These are phyloP conservation scores for Trichophyton benhamiae DNA, from an alignment of 2,329 filamentous ascomycete species.

Conservation along the genomic window DNA sequence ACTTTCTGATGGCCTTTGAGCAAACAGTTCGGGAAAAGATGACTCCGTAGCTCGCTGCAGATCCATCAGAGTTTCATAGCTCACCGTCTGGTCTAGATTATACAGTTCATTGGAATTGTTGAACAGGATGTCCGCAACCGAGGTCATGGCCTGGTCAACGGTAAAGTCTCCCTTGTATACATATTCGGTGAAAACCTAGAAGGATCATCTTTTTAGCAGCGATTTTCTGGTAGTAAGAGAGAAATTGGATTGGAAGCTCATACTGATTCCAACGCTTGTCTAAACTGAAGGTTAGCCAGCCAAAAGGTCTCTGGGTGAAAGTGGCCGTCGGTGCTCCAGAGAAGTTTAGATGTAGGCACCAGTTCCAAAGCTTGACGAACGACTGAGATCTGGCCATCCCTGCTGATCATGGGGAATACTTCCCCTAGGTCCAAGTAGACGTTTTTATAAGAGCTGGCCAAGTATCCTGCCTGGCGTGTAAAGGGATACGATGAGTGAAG, in stretches of 20 bases:
- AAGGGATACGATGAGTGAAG: constrained; percentile 75
- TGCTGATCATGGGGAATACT: constrained; percentile 66
- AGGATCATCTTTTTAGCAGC: not conserved
- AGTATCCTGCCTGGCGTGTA: constrained; percentile 63
- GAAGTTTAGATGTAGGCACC: constrained; percentile 59
- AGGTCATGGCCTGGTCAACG: constrained; percentile 48
- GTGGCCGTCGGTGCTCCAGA: constrained; percentile 73
- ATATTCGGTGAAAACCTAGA: constrained; percentile 54
- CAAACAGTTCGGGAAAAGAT: not conserved
- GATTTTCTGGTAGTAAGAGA: not conserved
- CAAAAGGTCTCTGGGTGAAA: constrained; percentile 68
- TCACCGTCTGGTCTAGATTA: constrained; percentile 38
- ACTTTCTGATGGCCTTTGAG: not conserved
- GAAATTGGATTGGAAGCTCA: not conserved
- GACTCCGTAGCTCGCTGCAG: not conserved
- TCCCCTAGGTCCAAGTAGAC: constrained; percentile 74
- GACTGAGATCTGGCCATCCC: constrained; percentile 60
- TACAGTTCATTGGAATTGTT: constrained; percentile 68
- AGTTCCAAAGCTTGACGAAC: constrained; percentile 63
- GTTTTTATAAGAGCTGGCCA: constrained; percentile 65
- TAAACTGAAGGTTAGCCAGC: constrained; percentile 58
- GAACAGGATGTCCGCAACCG: constrained; percentile 60
- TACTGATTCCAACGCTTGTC: constrained; percentile 57
- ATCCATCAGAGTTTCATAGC: not conserved
- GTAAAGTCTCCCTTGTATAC: constrained; percentile 52